A percentile compares a stretch with the other conserved stretches of the same genome.
Conservation (phyloP, 1,284 basidiomycete genomes). For the Cutaneotrichosporon sp. region DNA sequence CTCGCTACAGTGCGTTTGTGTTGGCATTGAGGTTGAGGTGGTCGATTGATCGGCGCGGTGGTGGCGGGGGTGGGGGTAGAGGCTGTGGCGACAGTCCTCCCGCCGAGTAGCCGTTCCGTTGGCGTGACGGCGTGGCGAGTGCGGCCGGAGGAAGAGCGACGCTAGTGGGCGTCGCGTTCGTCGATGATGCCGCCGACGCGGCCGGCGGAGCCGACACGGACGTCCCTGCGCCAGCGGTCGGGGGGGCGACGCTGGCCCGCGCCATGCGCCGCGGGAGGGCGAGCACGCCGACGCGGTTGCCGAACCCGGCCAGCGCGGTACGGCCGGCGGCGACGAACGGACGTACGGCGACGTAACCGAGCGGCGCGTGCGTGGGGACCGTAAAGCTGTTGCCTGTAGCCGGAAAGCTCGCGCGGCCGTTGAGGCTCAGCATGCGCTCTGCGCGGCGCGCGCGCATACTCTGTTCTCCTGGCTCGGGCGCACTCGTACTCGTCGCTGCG, state of each 20-base stretch:
- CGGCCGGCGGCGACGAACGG: conserved; percentile 17
- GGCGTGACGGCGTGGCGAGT: neutral
- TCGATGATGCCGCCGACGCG: neutral
- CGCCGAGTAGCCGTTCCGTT: neutral
- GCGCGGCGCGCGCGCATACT: conserved; percentile 29
- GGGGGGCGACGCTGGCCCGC: too few species aligned
- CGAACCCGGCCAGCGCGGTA: conserved; percentile 34
- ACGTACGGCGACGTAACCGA: conserved; percentile 36
- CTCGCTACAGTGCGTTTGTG: too few species aligned
- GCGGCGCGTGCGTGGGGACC: conserved; percentile 24
- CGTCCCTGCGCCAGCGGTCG: too few species aligned
- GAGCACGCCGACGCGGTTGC: conserved; percentile 38
- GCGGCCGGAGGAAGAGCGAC: neutral
- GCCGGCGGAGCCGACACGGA: neutral
- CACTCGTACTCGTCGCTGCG: too few species aligned
- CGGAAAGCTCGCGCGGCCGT: conserved; percentile 35
- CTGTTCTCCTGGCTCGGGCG: conserved; percentile 15
- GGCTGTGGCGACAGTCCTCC: neutral
- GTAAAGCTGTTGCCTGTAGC: conserved; percentile 19
- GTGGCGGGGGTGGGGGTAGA: neutral
- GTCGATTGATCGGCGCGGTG: neutral
- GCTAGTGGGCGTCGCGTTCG: neutral
- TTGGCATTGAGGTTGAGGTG: too few species aligned
- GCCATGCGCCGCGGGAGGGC: conserved; percentile 27
- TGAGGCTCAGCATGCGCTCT: conserved; percentile 35